Evolutionary conservation across 1,284 basidiomycete genomes (phyloP), one percentile per base, ranked within the genome.

Genomic region (Irpex lacteus): DNA sequence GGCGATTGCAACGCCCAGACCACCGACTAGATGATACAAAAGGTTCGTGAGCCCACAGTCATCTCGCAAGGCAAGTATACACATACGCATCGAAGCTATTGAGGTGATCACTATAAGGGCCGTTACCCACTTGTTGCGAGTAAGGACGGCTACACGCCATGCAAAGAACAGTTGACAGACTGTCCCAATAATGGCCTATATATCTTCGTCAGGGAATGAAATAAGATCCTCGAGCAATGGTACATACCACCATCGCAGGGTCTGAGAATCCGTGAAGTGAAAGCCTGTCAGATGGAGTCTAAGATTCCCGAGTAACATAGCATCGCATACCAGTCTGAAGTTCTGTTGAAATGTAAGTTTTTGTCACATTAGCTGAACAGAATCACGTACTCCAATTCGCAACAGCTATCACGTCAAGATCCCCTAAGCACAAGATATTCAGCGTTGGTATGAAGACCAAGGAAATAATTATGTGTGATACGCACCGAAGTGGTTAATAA

Each of bases 161-260:
- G 76, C 76, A 61, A 77, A 79, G 70, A 79, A 79, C 3, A 73
- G 53, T 58, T 79, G 77, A 6, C 77, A 76, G 6, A 66, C 55
- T 9, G 68, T 68, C 0, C 72, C 71, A 54, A 77, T 76, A 37
- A 77, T 70, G 7, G 52, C 60, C 64, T 65, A 40, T 3, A 21
- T 52, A 60, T 37, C 50, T 47, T 13, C 19, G 58, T 59, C 36
- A 57, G 19, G 11, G 15, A n/a, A 18, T n/a, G 50, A 52, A 13
- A 52, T 8, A 52, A 19, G 19, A 52, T n/a, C 11, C 18, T 9
- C 50, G 36, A 11, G 15, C 32, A 26, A 26, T 4, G 32, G 49
- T 6, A 65, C 60, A 21, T 50, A 65, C 67, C 32, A 64, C 63
- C 63, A 67, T 61, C 7, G 61, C 63, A 60, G 66, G 65, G 38